These are phyloP conservation scores for Collariella sp. DNA, from an alignment of 495 filamentous ascomycete genomes.

Conservation along the genomic window DNA sequence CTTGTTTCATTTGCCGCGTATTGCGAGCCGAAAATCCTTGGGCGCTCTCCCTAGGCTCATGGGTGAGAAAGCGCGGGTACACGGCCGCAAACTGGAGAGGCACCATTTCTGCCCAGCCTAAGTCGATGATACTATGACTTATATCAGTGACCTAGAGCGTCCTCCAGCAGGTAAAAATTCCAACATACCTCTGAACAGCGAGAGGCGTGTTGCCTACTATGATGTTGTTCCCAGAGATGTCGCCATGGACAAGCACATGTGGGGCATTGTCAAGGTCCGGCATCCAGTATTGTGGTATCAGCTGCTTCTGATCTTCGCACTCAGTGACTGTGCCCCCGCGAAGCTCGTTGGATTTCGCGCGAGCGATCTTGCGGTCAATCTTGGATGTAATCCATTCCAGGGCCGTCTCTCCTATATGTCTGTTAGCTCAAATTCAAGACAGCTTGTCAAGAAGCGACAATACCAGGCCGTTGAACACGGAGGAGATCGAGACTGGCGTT, in stretches of 20 bases:
- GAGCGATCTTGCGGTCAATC: slow-evolving; percentile 1
- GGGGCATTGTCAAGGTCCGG: not conserved
- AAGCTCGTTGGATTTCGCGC: not conserved
- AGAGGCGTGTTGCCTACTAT: not conserved
- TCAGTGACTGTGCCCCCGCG: not conserved
- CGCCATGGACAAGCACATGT: not conserved
- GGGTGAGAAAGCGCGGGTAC: not conserved
- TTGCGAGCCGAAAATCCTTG: not conserved
- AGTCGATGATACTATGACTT: not conserved
- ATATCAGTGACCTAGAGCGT: not conserved
- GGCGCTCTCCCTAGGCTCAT: not conserved
- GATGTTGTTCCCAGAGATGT: not conserved
- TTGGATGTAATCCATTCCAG: not conserved
- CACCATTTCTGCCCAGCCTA: not conserved
- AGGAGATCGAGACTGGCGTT: not conserved
- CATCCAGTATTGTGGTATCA: slow-evolving; percentile 1
- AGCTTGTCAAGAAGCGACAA: not conserved
- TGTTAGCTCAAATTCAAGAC: not conserved
- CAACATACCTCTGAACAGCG: not conserved
- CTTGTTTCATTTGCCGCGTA: not conserved
- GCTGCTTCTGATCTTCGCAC: not conserved
- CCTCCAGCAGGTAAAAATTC: not conserved
- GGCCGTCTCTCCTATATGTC: not conserved
- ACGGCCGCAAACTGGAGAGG: not conserved
- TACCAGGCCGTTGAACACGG: not conserved